These are phyloP conservation scores for Penicillium corylophilum DNA, from an alignment of 2,329 filamentous ascomycete species.

Conservation along the genomic window DNA sequence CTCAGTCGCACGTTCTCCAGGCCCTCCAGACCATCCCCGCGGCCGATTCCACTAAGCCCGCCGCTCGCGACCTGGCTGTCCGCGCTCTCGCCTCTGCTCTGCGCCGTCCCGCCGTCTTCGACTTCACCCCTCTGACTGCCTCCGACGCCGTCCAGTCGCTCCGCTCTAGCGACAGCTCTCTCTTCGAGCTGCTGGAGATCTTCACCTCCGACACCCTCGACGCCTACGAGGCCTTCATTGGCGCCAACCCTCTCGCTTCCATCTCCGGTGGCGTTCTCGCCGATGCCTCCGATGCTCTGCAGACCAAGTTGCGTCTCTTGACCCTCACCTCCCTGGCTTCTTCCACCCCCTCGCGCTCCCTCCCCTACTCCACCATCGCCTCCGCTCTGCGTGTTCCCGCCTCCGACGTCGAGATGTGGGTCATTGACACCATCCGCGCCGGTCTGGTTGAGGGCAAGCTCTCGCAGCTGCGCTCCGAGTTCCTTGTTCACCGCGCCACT, in stretches of 20 bases:
- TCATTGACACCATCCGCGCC: constrained; percentile 95
- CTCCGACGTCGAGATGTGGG: constrained; percentile 95
- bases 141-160: constrained; percentile 82
- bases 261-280: constrained; percentile 85
- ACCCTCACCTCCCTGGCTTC: constrained; percentile 89
- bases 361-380: constrained; percentile 82
- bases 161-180: constrained; percentile 75
- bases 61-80: constrained; percentile 60
- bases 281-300: constrained; percentile 71
- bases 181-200: constrained; percentile 91
- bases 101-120: constrained; percentile 64
- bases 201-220: constrained; percentile 93
- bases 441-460: constrained; percentile 95
- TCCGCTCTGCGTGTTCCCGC: constrained; percentile 78
- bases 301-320: constrained; percentile 94
- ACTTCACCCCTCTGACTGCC: constrained; percentile 70
- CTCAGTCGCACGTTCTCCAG: constrained; percentile 69
- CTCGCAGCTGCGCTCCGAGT: constrained; percentile 86
- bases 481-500: constrained; percentile 92
- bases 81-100: constrained; percentile 68
- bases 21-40: constrained; percentile 75
- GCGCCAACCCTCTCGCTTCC: constrained; percentile 49
- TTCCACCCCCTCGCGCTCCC: constrained; percentile 76
- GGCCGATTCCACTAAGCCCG: constrained; percentile 54
- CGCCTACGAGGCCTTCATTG: constrained; percentile 92